Conservation (phyloP, 2,329 filamentous ascomycete species). For the Ceratocystis diversiconidia region DNA sequence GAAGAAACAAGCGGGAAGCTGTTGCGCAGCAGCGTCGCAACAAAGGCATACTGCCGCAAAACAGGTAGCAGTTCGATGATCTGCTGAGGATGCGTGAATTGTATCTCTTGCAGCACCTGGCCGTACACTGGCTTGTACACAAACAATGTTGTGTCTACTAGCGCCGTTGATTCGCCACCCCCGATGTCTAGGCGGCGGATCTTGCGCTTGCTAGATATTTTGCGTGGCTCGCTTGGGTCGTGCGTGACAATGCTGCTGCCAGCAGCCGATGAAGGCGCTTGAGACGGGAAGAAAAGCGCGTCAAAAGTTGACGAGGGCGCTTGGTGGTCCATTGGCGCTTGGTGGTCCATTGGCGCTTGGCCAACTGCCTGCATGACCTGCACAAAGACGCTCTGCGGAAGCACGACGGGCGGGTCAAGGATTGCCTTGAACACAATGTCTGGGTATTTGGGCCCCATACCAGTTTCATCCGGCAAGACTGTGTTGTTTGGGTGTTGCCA, state of each 20-base stretch:
- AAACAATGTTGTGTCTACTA: slow-evolving; percentile 42
- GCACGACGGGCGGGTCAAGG: slow-evolving; percentile 58
- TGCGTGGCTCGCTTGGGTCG: slow-evolving; percentile 44
- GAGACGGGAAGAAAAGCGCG: slow-evolving; percentile 41
- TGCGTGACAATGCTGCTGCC: slow-evolving; percentile 28
- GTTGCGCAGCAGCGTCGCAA: slow-evolving; percentile 48
- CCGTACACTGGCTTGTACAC: slow-evolving; percentile 62
- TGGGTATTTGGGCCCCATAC: slow-evolving; percentile 46
- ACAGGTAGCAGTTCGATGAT: slow-evolving; percentile 58
- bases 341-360: slow-evolving; percentile 31
- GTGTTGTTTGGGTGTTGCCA: slow-evolving; percentile 61
- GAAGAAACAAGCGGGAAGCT: slow-evolving; percentile 32
- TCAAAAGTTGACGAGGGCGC: slow-evolving; percentile 41
- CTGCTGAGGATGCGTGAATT: slow-evolving; percentile 67
- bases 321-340: slow-evolving; percentile 33
- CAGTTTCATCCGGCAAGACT: slow-evolving; percentile 32
- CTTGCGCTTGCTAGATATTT: slow-evolving; percentile 31
- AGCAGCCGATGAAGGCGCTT: slow-evolving; percentile 19
- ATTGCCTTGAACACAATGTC: slow-evolving; percentile 61
- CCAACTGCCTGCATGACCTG: slow-evolving; percentile 38
- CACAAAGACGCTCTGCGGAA: slow-evolving; percentile 50
- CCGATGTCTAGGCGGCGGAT: slow-evolving; percentile 21
- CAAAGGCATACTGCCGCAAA: slow-evolving; percentile 60
- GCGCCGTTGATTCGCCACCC: slow-evolving; percentile 19
- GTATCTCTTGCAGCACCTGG: slow-evolving; percentile 49